Conservation (phyloP, 345 rosid species). For the Eutrema heterophyllum region DNA sequence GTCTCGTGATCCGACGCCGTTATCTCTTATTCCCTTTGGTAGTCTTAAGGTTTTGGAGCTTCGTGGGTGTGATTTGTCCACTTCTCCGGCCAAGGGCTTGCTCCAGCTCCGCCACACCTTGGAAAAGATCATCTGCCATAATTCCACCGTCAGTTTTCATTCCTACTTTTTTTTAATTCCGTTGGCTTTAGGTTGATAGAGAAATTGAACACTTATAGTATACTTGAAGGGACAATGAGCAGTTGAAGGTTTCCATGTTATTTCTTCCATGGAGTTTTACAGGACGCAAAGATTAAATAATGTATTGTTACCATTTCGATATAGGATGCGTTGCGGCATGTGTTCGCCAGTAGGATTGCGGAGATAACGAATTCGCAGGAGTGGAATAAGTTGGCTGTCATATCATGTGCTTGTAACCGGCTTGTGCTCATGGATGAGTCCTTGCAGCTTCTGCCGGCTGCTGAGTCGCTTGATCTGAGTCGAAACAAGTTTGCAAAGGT, state of each 20-base stretch:
- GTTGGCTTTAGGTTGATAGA: not conserved
- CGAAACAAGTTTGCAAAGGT: slow-evolving; percentile 83
- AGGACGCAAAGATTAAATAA: not conserved
- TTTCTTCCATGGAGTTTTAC: not conserved
- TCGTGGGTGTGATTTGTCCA: slow-evolving; percentile 85
- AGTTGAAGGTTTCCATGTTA: not conserved
- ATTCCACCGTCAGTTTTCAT: slow-evolving; percentile 72
- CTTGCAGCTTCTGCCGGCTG: slow-evolving; percentile 91
- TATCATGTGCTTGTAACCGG: slow-evolving; percentile 79
- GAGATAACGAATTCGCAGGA: slow-evolving; percentile 77
- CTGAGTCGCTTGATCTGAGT: slow-evolving; percentile 92
- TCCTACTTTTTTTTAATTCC: not conserved
- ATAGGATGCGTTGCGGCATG: slow-evolving; percentile 90
- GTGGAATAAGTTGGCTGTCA: slow-evolving; percentile 78
- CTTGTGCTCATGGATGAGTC: slow-evolving; percentile 96
- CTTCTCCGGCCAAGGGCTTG: slow-evolving; percentile 88
- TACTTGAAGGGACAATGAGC: not conserved
- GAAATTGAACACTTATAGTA: not conserved
- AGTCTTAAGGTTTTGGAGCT: slow-evolving; percentile 77
- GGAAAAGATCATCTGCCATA: slow-evolving; percentile 89
- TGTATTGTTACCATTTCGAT: not conserved
- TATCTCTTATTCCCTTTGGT: slow-evolving; percentile 72
- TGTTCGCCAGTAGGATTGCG: slow-evolving; percentile 85
- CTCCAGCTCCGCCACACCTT: slow-evolving; percentile 76
- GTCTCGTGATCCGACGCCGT: slow-evolving; percentile 80